Evolutionary conservation across 768 basidiomycete species (phyloP).

Genomic region (Pholiota microspora): DNA sequence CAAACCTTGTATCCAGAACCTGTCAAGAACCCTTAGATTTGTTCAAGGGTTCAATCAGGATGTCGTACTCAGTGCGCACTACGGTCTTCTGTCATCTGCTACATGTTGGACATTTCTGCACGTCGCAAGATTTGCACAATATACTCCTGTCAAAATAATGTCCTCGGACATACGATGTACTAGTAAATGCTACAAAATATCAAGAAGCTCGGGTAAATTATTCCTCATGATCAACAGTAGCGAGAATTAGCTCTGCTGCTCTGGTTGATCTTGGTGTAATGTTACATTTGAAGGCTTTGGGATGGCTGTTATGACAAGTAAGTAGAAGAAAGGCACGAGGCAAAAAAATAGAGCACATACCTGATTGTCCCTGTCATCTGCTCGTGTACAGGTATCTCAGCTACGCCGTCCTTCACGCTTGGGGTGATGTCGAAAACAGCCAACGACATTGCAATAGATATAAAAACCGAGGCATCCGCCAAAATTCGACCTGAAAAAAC

Average conservation of each 20-base stretch:
- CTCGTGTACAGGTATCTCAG: constrained; percentile 33
- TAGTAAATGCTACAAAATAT: no score
- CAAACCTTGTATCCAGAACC: no score
- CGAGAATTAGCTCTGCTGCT: constrained; percentile 35
- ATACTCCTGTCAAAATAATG: no score
- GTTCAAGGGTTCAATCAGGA: no score
- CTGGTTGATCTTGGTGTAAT: constrained; percentile 39
- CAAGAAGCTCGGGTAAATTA: neutral
- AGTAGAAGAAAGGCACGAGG: neutral
- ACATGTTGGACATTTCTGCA: no score
- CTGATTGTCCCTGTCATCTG: constrained; percentile 47
- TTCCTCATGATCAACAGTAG: neutral
- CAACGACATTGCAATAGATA: constrained; percentile 38
- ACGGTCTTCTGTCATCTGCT: no score
- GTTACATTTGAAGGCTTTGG: constrained; percentile 38
- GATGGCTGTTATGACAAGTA: constrained; percentile 29
- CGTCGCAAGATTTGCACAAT: no score
- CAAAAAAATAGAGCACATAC: constrained; percentile 23
- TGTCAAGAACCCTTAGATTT: no score
- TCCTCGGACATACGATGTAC: no score
- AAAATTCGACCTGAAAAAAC: constrained; percentile 28
- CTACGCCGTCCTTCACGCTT: constrained; percentile 20
- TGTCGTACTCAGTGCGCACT: no score
- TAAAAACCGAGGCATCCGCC: constrained; percentile 42
- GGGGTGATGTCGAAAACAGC: constrained; percentile 39